Evolutionary conservation across 345 rosid genomes (phyloP).

Genomic region (Erysimum cheiranthoides): DNA sequence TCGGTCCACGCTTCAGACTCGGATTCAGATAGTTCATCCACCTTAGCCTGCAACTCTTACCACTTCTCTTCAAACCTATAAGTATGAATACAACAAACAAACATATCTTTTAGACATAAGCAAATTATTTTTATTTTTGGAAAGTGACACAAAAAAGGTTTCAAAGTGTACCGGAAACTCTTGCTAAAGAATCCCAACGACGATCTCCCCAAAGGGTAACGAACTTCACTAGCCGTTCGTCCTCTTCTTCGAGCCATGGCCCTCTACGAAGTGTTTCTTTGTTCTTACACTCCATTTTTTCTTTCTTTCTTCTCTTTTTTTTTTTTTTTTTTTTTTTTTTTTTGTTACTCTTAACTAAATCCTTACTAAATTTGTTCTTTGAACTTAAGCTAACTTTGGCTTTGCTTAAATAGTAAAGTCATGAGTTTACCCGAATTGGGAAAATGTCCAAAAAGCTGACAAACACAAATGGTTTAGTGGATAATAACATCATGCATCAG

Average conservation of each 20-base stretch:
- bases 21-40: slow-evolving; percentile 81
- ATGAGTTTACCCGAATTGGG: slow-evolving; percentile 44
- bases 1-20: slow-evolving; percentile 59
- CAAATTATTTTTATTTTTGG: slow-evolving; percentile 4
- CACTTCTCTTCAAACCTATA: slow-evolving; percentile 67
- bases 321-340: neutral
- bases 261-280: slow-evolving; percentile 58
- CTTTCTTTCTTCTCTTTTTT: neutral
- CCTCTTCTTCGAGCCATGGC: slow-evolving; percentile 74
- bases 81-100: slow-evolving; percentile 17
- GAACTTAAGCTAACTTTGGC: slow-evolving; percentile 20
- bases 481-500: slow-evolving; percentile 42
- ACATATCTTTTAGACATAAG: neutral
- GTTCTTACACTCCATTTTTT: slow-evolving; percentile 42
- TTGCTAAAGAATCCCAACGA: slow-evolving; percentile 75
- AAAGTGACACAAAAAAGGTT: neutral
- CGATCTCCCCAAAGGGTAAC: slow-evolving; percentile 62
- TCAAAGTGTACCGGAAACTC: slow-evolving; percentile 52
- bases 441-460: slow-evolving; percentile 40
- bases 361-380: slow-evolving; percentile 8
- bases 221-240: slow-evolving; percentile 51
- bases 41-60: slow-evolving; percentile 77
- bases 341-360: neutral
- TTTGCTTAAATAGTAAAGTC: slow-evolving; percentile 45
- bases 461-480: slow-evolving; percentile 38